phyloP scores from a whole-genome alignment of 2,329 filamentous ascomycete species.

The Aureobasidium vineae region DNA sequence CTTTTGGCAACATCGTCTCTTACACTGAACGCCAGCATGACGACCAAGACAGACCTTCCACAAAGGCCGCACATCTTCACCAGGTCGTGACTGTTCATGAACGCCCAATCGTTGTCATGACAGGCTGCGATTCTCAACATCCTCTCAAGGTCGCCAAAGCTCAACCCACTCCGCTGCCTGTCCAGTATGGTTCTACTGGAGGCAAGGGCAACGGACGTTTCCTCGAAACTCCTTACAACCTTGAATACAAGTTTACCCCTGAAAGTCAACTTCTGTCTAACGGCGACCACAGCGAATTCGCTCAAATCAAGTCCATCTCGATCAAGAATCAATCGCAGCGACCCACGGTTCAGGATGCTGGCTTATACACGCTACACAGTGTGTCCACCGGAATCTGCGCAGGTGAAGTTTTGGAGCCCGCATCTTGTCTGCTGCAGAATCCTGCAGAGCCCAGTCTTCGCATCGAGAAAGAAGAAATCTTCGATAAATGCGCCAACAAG shows the following conservation, averaged over 20 bases:
- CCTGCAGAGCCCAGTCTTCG: constrained; percentile 80
- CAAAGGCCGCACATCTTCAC: constrained; percentile 57
- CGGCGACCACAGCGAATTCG: constrained; percentile 65
- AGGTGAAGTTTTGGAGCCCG: constrained; percentile 88
- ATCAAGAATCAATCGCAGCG: constrained; percentile 62
- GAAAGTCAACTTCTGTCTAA: constrained; percentile 66
- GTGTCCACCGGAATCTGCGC: constrained; percentile 77
- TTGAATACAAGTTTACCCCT: constrained; percentile 81
- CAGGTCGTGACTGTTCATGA: constrained; percentile 85
- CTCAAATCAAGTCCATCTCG: constrained; percentile 57
- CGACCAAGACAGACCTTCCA: constrained; percentile 46
- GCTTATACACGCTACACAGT: constrained; percentile 80
- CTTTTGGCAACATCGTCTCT: constrained; percentile 78
- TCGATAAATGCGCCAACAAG: constrained; percentile 92
- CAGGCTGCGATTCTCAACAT: constrained; percentile 73
- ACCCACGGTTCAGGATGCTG: constrained; percentile 70
- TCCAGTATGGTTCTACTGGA: constrained; percentile 62
- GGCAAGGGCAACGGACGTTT: constrained; percentile 51
- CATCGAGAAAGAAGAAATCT: constrained; percentile 74
- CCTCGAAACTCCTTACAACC: constrained; percentile 64
- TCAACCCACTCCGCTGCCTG: constrained; percentile 63
- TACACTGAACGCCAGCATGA: constrained; percentile 71
- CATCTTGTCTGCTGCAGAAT: constrained; percentile 89
- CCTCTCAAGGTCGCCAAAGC: constrained; percentile 83
- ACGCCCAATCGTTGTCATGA: constrained; percentile 69